Evolutionary conservation across 495 filamentous ascomycete species (phyloP).

Genomic region (Alectoria sarmentosa): DNA sequence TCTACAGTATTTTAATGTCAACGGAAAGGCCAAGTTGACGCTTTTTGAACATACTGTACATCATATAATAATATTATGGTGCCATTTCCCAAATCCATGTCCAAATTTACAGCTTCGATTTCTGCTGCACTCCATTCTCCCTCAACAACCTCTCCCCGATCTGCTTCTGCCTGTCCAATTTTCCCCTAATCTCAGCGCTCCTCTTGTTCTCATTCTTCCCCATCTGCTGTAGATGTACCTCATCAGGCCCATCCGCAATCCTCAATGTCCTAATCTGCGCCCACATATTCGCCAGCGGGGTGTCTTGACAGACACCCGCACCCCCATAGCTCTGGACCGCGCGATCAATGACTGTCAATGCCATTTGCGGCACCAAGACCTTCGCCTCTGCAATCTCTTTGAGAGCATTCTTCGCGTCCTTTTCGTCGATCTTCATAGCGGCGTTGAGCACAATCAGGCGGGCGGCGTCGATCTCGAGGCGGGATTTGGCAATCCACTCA

Average conservation of each 20-base stretch:
- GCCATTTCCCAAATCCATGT: background rate
- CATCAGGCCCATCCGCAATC: constrained; percentile 87
- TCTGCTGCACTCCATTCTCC: constrained; percentile 48
- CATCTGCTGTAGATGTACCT: constrained; percentile 89
- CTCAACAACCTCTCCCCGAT: constrained; percentile 60
- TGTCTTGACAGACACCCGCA: constrained; percentile 84
- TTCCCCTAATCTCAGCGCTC: constrained; percentile 53
- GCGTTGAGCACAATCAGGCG: constrained; percentile 83
- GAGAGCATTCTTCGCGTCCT: constrained; percentile 70
- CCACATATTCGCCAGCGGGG: constrained; percentile 83
- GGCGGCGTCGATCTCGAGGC: constrained; percentile 84
- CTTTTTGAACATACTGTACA: background rate
- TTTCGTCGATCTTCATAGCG: constrained; percentile 79
- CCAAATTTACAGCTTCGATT: constrained; percentile 41
- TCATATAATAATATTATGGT: background rate
- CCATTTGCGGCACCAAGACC: constrained; percentile 71
- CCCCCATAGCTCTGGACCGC: constrained; percentile 83
- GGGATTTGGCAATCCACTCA: constrained; percentile 86
- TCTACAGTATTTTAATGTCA: background rate
- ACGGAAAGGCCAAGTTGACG: background rate
- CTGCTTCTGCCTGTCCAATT: constrained; percentile 56
- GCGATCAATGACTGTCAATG: constrained; percentile 74
- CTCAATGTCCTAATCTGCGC: constrained; percentile 72
- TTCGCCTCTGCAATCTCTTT: constrained; percentile 86
- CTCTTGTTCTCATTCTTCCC: constrained; percentile 76